Base-by-base conservation (phyloP, 169 alveolate genomes). In the Cryptosporidium baileyi region DNA sequence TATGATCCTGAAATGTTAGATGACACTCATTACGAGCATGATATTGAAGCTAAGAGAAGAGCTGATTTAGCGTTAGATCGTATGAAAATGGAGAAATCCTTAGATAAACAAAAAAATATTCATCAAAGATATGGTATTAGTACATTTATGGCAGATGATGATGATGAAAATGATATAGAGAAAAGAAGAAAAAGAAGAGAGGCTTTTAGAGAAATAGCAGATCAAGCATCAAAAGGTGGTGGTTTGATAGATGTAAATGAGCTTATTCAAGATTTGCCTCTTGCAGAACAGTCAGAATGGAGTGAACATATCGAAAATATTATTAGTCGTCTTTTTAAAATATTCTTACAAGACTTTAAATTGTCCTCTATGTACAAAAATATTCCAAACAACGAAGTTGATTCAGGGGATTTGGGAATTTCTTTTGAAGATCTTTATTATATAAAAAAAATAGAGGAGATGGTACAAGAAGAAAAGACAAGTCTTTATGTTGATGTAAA, bases 1-100 rank as follows among this genome's bases (percentile, higher is more conserved):
- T 93, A 93, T 67, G 96, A 93, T 67, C 94, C 89, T 19, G 95
- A 92, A 54, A 85, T 93, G 79, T 61, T 93, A 44, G 96, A 93
- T 60, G 96, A 93, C 30, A 91, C 89, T 24, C 80, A 91, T 54
- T 93, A 93, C 82, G 94, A 89, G 36, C 93, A 92, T 63, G 95
- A 93, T 79, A 90, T 93, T 40, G 91, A 90, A 47, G 96, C 95
- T 38, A 93, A 81, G 54, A 89, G 96, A 44, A 89, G 96, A 63
- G 93, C 91, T 63, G 92, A 93, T 74, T 52, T 92, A 26, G 92
- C 93, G 24, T 52, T 88, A 45, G 89, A 90, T 63, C 49, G 91
- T 30, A 91, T 89, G 22, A 93, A 91, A 19, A 61, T 90, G 30
- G 95, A 90, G 40, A 92, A 91, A 15, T 92, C 94, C 11, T 94